Percentiles rank a stretch among this genome's conserved stretches.
phyloP scores from a whole-genome alignment of 1,284 basidiomycete species.

The Phellinidium pouzarii region DNA sequence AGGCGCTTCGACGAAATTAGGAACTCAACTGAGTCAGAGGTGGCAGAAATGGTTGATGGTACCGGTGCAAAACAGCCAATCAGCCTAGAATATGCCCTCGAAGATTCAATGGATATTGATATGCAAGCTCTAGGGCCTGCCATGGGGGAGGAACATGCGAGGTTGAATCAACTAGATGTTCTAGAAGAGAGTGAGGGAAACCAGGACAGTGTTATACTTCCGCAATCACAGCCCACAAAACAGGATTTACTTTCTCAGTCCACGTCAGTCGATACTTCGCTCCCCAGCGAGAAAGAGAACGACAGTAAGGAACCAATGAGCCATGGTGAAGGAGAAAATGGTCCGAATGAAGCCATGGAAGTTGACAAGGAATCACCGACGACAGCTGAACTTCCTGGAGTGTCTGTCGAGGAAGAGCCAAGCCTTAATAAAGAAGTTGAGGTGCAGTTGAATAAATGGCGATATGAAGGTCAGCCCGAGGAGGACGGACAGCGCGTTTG shows the following conservation, averaged over 20 bases:
- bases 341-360: background rate
- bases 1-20: conserved; percentile 84
- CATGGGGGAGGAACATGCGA: conserved; percentile 75
- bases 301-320: background rate
- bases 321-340: background rate
- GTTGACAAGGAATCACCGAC: conserved; percentile 1
- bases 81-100: conserved; percentile 80
- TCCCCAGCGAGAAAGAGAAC: background rate
- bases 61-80: conserved; percentile 32
- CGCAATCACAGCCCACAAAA: background rate
- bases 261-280: background rate
- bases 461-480: conserved; percentile 50
- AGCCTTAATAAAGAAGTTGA: conserved; percentile 42
- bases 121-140: conserved; percentile 91
- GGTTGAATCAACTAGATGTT: conserved; percentile 75
- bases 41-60: conserved; percentile 27
- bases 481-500: conserved; percentile 72
- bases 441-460: conserved; percentile 57
- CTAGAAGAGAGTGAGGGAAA: conserved; percentile 49
- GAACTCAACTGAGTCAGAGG: conserved; percentile 38
- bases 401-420: conserved; percentile 31
- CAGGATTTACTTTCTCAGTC: background rate
- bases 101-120: conserved; percentile 64
- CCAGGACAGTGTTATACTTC: background rate
- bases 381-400: conserved; percentile 22